Evolutionary conservation across 2,329 filamentous ascomycete genomes (phyloP).

Genomic region (Aspergillus pseudoviridinutans): DNA sequence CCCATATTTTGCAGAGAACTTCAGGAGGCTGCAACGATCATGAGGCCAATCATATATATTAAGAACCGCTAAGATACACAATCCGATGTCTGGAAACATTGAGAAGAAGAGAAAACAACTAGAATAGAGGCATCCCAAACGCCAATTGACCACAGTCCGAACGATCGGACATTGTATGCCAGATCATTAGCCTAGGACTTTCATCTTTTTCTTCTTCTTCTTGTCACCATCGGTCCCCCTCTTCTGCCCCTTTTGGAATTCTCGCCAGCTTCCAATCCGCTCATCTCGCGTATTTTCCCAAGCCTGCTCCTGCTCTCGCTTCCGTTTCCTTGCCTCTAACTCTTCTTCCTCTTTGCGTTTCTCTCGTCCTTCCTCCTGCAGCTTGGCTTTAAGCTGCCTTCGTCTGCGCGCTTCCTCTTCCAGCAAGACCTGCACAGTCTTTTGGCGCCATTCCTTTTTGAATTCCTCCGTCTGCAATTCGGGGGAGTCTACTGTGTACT

Average conservation of each 20-base stretch:
- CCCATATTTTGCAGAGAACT: too few species aligned
- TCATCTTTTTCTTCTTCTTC: conserved; percentile 60
- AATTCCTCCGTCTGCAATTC: conserved; percentile 80
- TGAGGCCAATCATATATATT: neutral
- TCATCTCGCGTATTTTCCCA: conserved; percentile 93
- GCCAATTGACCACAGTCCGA: neutral
- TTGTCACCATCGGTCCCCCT: conserved; percentile 48
- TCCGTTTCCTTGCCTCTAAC: conserved; percentile 71
- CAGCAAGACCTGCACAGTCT: conserved; percentile 82
- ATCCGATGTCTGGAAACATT: neutral
- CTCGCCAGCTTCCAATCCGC: conserved; percentile 89
- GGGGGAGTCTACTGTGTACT: conserved; percentile 83
- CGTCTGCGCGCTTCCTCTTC: conserved; percentile 85
- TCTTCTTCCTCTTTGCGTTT: conserved; percentile 84
- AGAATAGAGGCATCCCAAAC: neutral
- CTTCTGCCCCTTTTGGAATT: conserved; percentile 71
- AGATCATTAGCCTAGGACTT: conserved; percentile 41
- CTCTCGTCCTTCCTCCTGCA: conserved; percentile 93
- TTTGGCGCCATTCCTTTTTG: conserved; percentile 80
- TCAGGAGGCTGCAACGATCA: too few species aligned
- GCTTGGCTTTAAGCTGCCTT: conserved; percentile 83
- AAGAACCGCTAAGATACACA: neutral
- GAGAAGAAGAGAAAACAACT: neutral
- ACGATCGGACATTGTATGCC: neutral
- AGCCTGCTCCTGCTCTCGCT: conserved; percentile 87